A percentile compares a stretch with the other conserved stretches of the same genome.
Conservation (phyloP, 1,284 basidiomycete species). For the Polyporus tsugae region DNA sequence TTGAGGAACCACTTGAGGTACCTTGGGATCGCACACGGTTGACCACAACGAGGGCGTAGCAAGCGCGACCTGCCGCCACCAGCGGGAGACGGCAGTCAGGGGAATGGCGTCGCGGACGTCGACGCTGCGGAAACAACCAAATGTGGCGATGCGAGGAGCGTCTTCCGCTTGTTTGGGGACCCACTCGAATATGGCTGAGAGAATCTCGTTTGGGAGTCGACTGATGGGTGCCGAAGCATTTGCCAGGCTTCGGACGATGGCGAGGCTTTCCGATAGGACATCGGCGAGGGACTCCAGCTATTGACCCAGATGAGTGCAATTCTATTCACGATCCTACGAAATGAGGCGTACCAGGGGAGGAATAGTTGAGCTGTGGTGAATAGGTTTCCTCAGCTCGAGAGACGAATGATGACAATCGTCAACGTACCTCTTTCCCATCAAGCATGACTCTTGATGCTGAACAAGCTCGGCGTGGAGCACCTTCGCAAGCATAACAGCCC, state of each 20-base stretch:
- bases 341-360: not conserved
- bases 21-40: not conserved
- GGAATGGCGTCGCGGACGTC: not conserved
- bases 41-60: slow-evolving; percentile 10
- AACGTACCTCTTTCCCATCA: not conserved
- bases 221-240: slow-evolving; percentile 2
- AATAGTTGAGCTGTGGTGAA: not conserved
- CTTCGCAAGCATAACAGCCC: not conserved
- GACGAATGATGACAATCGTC: not conserved
- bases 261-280: not conserved
- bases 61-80: slow-evolving; percentile 10
- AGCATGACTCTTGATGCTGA: not conserved
- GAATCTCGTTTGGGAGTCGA: slow-evolving; percentile 10
- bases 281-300: not conserved
- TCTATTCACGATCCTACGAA: not conserved
- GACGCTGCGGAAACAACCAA: not conserved
- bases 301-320: not conserved
- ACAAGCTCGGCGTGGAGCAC: not conserved
- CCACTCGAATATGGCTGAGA: slow-evolving; percentile 6
- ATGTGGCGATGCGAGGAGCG: not conserved
- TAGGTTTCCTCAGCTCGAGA: not conserved
- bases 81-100: slow-evolving; percentile 2
- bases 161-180: not conserved
- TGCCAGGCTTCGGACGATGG: slow-evolving; percentile 1
- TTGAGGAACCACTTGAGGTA: not conserved